phyloP scores from a whole-genome alignment of 768 basidiomycete genomes.

The Russula olivacea region DNA sequence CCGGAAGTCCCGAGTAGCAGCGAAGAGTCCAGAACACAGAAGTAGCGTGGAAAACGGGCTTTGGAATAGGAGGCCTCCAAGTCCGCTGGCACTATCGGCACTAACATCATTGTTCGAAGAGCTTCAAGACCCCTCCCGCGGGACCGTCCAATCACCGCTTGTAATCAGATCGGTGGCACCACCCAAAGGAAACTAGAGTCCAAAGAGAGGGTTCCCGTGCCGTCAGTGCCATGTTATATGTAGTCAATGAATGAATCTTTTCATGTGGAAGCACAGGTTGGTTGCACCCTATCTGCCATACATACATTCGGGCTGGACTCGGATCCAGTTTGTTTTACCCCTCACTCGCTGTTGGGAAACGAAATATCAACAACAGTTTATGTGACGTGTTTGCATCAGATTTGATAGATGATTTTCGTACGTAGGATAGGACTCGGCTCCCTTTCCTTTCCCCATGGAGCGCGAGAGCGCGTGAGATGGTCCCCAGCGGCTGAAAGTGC shows the following conservation, averaged over 20 bases:
- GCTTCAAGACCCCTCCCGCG: conserved; percentile 15
- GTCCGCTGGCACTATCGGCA: conserved; percentile 18
- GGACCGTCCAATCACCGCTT: conserved; percentile 22
- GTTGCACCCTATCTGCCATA: not conserved
- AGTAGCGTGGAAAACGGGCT: not conserved
- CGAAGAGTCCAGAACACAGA: conserved; percentile 17
- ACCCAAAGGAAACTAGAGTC: conserved; percentile 21
- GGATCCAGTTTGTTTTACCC: conserved; percentile 2
- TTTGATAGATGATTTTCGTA: conserved; percentile 7
- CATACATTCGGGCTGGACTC: not conserved
- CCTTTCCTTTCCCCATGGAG: conserved; percentile 20
- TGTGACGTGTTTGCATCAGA: conserved; percentile 19
- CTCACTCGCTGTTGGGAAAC: conserved; percentile 9
- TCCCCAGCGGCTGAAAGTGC: not conserved
- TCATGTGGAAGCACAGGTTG: conserved; percentile 5
- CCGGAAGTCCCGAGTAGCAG: conserved; percentile 15
- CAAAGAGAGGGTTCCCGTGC: conserved; percentile 20
- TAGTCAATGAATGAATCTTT: conserved; percentile 7
- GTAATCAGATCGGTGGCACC: conserved; percentile 23
- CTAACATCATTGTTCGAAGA: conserved; percentile 18
- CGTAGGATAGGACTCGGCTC: not conserved
- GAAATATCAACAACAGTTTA: not conserved
- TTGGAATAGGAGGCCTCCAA: conserved; percentile 20
- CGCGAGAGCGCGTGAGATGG: not conserved
- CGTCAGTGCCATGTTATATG: conserved; percentile 17